Percentiles rank a stretch among this genome's conserved stretches.
Conservation (phyloP, 371 early-diverging fungal genomes). For the Haplosporangium sp. region DNA sequence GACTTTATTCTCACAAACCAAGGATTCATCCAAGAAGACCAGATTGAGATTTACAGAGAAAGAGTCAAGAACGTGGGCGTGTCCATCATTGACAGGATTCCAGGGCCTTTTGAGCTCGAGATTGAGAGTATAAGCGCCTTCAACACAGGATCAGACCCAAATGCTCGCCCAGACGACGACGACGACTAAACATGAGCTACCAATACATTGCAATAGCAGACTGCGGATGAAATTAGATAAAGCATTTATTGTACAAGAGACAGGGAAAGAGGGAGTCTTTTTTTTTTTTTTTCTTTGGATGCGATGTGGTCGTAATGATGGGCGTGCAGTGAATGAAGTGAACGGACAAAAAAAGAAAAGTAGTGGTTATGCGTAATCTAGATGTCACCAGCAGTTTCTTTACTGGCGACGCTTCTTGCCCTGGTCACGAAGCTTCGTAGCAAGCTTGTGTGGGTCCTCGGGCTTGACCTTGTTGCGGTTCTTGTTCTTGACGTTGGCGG, state of each 20-base stretch:
- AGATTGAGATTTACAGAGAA: constrained; percentile 86
- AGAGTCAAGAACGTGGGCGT: constrained; percentile 91
- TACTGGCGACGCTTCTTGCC: constrained; percentile 55
- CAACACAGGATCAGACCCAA: constrained; percentile 59
- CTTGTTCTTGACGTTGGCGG: constrained; percentile 93
- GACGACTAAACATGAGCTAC: background rate
- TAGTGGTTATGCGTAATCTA: background rate
- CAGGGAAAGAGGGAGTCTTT: background rate
- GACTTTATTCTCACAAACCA: constrained; percentile 93
- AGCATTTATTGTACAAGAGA: constrained; percentile 29
- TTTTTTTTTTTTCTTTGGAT: no score
- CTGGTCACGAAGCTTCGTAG: constrained; percentile 54
- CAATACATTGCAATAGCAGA: background rate
- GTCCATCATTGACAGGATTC: constrained; percentile 82
- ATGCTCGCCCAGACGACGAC: constrained; percentile 18
- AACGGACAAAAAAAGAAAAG: constrained; percentile 4
- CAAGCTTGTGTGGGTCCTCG: constrained; percentile 63
- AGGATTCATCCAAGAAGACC: constrained; percentile 86
- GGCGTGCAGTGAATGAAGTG: constrained; percentile 4
- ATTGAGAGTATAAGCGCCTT: constrained; percentile 90
- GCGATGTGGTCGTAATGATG: background rate
- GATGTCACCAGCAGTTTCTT: background rate
- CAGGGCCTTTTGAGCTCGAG: constrained; percentile 90
- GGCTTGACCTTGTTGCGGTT: constrained; percentile 84
- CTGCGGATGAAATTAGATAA: background rate